A percentile compares a stretch with the other conserved stretches of the same genome.
Evolutionary conservation across 305 asterid species (phyloP).

Genomic region (Fraxinus velutina): DNA sequence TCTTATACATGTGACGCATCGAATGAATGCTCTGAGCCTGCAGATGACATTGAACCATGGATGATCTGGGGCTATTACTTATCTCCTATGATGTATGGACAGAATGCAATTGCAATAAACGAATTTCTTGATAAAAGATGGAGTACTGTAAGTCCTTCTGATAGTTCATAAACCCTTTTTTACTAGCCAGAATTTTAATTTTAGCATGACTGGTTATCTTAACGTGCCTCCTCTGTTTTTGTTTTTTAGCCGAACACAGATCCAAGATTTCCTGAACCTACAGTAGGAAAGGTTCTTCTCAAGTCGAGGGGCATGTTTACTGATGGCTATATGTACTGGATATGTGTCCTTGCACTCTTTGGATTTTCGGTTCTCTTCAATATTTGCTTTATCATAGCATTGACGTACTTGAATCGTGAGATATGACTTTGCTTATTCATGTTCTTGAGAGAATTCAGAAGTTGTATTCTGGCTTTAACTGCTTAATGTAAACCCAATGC

Average conservation of each 20-base stretch:
- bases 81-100: conserved; percentile 57
- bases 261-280: conserved; percentile 27
- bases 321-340: conserved; percentile 40
- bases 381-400: conserved; percentile 34
- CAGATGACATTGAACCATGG: conserved; percentile 52
- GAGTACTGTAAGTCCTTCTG: conserved; percentile 32
- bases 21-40: not conserved
- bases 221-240: not conserved
- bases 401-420: conserved; percentile 42
- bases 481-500: conserved; percentile 2
- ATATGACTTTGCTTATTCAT: not conserved
- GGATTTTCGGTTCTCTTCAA: conserved; percentile 45
- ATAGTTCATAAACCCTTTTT: not conserved
- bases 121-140: conserved; percentile 59
- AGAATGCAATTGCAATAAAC: conserved; percentile 46
- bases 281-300: conserved; percentile 42
- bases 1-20: not conserved
- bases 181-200: not conserved
- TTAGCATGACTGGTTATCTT: not conserved
- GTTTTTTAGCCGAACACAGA: conserved; percentile 29
- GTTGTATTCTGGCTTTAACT: not conserved
- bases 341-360: conserved; percentile 40
- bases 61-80: conserved; percentile 54
- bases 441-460: not conserved
- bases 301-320: conserved; percentile 39